Percentiles rank a stretch among this genome's conserved stretches.
phyloP scores from a whole-genome alignment of 1,284 basidiomycete genomes.

The Fereydounia khargensis region DNA sequence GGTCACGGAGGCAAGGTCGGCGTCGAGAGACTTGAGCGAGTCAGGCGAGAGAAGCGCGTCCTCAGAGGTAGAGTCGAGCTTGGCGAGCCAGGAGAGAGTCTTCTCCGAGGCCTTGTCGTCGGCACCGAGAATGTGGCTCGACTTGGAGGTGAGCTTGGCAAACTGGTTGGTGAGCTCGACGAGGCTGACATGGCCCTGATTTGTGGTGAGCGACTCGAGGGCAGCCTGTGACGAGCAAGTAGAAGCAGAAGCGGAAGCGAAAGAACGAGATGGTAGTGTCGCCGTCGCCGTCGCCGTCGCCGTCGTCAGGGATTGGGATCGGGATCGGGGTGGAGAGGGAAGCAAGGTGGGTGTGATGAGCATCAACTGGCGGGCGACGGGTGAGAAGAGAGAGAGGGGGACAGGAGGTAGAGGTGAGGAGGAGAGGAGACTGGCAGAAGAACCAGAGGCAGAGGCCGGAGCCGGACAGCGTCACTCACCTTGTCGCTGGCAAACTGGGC shows the following conservation, averaged over 20 bases:
- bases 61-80: constrained; percentile 24
- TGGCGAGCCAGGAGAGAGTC: constrained; percentile 26
- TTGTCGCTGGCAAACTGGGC: constrained; percentile 37
- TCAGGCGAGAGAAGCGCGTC: constrained; percentile 31
- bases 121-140: constrained; percentile 23
- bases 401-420: constrained; percentile 26
- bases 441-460: not conserved
- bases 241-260: too few relatives aligned
- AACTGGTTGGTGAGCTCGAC: constrained; percentile 30
- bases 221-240: constrained; percentile 26
- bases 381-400: constrained; percentile 10
- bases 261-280: too few relatives aligned
- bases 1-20: constrained; percentile 39
- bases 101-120: constrained; percentile 24
- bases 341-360: not conserved
- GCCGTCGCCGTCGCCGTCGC: too few relatives aligned
- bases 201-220: constrained; percentile 13
- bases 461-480: constrained; percentile 10
- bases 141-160: constrained; percentile 23
- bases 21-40: constrained; percentile 41
- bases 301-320: not conserved
- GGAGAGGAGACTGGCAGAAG: constrained; percentile 10
- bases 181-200: constrained; percentile 26
- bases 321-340: not conserved
- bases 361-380: not conserved